Evolutionary conservation across 805 yeast genomes (phyloP).

Genomic region (Metschnikowia corniflorae): DNA sequence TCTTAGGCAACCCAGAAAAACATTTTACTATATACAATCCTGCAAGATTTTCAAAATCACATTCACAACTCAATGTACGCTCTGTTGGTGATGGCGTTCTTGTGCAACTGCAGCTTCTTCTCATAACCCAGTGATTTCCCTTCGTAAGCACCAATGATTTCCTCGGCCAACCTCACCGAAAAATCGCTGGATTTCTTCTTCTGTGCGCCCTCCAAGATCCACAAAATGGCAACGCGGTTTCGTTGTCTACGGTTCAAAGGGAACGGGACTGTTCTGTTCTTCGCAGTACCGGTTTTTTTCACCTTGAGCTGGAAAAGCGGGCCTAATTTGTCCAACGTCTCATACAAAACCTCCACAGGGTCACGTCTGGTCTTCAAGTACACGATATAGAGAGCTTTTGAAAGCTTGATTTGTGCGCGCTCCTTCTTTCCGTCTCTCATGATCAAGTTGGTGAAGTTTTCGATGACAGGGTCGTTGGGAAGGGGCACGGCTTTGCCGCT

Average conservation of each 20-base stretch:
- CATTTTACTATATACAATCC: conserved; percentile 7
- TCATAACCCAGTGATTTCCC: conserved; percentile 85
- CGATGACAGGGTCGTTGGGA: conserved; percentile 64
- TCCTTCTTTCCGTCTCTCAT: conserved; percentile 92
- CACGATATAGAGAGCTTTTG: conserved; percentile 76
- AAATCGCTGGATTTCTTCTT: conserved; percentile 77
- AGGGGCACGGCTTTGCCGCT: conserved; percentile 55
- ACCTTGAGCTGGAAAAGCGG: conserved; percentile 80
- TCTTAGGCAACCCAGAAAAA: no score
- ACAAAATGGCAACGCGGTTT: conserved; percentile 77
- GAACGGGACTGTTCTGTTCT: conserved; percentile 73
- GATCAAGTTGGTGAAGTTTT: conserved; percentile 76
- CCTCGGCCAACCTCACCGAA: conserved; percentile 88
- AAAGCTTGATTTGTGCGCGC: conserved; percentile 66
- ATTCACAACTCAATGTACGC: conserved; percentile 57
- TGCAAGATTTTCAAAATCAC: no score
- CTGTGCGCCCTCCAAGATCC: conserved; percentile 85
- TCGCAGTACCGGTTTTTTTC: conserved; percentile 81
- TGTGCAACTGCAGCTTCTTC: conserved; percentile 78
- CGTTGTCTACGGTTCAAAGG: conserved; percentile 83
- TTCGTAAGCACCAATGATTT: conserved; percentile 68
- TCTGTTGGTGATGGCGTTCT: conserved; percentile 83
- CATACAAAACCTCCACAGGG: conserved; percentile 73
- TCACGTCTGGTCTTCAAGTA: conserved; percentile 70
- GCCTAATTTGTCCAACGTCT: conserved; percentile 73